phyloP scores from a whole-genome alignment of 176 grass and related monocot genomes.

The Leersia perrieri region DNA sequence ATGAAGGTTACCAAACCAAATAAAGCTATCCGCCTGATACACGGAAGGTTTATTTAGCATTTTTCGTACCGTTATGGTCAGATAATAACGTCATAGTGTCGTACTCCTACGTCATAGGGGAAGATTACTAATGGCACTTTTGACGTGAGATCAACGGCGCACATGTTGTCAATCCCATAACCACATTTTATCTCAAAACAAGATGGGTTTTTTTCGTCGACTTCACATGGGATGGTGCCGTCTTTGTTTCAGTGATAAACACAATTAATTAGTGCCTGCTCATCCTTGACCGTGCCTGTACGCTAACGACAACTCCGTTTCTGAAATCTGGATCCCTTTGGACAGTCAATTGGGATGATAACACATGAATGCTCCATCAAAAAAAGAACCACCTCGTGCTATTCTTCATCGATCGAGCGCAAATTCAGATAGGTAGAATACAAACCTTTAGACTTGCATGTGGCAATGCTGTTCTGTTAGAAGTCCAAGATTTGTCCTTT shows the following conservation, averaged over 20 bases:
- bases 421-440: background rate
- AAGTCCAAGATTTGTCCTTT: background rate
- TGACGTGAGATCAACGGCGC: background rate
- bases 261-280: background rate
- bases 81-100: background rate
- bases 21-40: background rate
- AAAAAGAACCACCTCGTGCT: background rate
- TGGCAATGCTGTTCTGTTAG: background rate
- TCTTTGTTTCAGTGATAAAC: background rate
- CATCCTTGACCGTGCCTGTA: background rate
- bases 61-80: slow-evolving; percentile 11
- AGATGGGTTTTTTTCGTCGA: background rate
- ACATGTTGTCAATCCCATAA: background rate
- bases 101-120: background rate
- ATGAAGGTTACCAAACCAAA: background rate
- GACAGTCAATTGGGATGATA: background rate
- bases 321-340: background rate
- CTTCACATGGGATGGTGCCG: slow-evolving; percentile 6
- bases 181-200: background rate
- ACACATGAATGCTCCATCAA: background rate
- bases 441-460: background rate
- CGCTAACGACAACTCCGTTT: background rate
- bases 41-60: background rate
- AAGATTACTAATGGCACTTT: background rate
- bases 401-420: background rate